Conservation (phyloP, 805 yeast genomes). For the Blastobotrys parvus region DNA sequence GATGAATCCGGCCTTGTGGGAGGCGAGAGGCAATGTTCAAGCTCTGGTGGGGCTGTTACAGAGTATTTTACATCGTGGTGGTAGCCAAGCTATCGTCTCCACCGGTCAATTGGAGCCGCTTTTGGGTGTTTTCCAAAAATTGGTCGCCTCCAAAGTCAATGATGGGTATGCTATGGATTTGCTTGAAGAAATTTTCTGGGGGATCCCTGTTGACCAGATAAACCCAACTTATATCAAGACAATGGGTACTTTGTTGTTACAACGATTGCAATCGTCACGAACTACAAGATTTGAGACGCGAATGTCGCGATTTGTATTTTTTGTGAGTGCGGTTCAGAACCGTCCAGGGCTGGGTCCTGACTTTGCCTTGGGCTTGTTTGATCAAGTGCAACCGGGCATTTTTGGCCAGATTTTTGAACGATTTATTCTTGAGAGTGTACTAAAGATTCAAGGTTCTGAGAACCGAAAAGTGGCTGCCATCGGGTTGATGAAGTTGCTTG, state of each 20-base stretch:
- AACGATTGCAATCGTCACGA: constrained; percentile 69
- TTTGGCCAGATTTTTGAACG: constrained; percentile 28
- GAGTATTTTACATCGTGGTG: constrained; percentile 47
- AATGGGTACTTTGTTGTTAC: constrained; percentile 66
- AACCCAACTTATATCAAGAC: constrained; percentile 51
- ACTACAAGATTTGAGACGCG: constrained; percentile 75
- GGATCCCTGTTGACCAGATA: constrained; percentile 44
- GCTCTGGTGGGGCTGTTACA: constrained; percentile 77
- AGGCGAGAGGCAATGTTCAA: constrained; percentile 84
- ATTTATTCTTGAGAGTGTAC: constrained; percentile 29
- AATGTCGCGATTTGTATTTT: constrained; percentile 55
- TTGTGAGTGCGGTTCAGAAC: constrained; percentile 36
- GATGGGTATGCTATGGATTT: constrained; percentile 82
- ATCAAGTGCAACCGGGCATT: constrained; percentile 26
- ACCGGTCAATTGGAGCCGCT: constrained; percentile 56
- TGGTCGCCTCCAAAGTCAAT: constrained; percentile 74
- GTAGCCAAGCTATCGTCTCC: constrained; percentile 31
- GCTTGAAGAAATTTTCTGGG: constrained; percentile 56
- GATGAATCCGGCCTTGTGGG: constrained; percentile 90
- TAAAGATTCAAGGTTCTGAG: constrained; percentile 31
- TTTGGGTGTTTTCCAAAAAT: constrained; percentile 92
- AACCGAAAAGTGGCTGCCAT: constrained; percentile 42
- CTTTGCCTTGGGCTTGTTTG: constrained; percentile 50
- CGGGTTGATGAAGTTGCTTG: constrained; percentile 40
- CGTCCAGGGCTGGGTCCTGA: constrained; percentile 35